phyloP scores from a whole-genome alignment of 192 early-diverging fungal genomes.

The Coemansia sp. region DNA sequence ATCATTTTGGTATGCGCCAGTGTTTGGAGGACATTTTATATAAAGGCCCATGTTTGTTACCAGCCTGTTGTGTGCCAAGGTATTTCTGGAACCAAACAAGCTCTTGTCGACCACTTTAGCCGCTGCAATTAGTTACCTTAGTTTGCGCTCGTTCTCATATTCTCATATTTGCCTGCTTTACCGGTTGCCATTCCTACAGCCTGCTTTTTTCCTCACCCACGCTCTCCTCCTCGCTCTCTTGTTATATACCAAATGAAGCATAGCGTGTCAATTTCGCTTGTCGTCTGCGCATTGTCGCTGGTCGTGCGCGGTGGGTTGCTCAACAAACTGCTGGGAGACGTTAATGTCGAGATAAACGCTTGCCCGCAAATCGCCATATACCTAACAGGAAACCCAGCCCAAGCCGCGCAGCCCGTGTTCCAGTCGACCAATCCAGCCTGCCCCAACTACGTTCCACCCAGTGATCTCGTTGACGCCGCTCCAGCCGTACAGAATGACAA shows the following conservation, averaged over 20 bases:
- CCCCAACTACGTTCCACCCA: conserved; percentile 41
- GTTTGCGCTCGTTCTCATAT: too few species aligned
- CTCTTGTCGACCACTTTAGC: not conserved
- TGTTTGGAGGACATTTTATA: not conserved
- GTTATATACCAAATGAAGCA: conserved; percentile 6
- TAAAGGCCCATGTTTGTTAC: conserved; percentile 4
- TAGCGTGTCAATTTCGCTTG: conserved; percentile 15
- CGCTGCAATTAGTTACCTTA: too few species aligned
- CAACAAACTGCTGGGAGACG: conserved; percentile 25
- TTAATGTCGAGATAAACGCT: conserved; percentile 28
- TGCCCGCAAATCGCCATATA: conserved; percentile 23
- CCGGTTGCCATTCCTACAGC: not conserved
- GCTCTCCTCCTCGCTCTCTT: not conserved
- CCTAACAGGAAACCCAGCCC: not conserved
- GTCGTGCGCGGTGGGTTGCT: conserved; percentile 30
- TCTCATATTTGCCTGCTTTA: not conserved
- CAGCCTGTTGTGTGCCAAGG: not conserved
- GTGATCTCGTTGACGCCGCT: not conserved
- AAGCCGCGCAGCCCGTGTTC: not conserved
- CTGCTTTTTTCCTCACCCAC: too few species aligned
- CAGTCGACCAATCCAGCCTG: conserved; percentile 46
- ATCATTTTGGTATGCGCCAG: not conserved
- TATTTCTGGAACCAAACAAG: not conserved
- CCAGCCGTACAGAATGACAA: not conserved
- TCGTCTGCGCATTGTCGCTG: not conserved